Percentiles rank a stretch among this genome's conserved stretches.
Conservation (phyloP, 192 early-diverging fungal species). For the Cetraspora pellucida region DNA sequence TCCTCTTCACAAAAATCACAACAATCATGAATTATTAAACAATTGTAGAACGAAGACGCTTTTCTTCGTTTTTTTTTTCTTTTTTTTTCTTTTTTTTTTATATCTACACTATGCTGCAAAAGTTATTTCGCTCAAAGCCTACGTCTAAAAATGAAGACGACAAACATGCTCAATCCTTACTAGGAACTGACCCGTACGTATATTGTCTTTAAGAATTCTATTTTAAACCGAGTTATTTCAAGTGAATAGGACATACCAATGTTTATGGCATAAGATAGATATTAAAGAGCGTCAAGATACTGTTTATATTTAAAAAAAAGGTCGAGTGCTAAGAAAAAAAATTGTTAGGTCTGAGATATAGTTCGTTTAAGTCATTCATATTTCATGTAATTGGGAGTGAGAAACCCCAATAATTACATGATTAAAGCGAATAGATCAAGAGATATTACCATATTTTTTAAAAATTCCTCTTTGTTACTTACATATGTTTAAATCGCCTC, state of each 20-base stretch:
- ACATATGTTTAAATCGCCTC: background rate
- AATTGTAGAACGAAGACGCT: background rate
- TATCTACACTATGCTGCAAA: constrained; percentile 12
- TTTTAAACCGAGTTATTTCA: background rate
- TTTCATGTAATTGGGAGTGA: no score
- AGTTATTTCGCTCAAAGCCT: constrained; percentile 28
- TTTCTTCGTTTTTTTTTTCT: constrained; percentile 8
- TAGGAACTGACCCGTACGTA: constrained; percentile 28
- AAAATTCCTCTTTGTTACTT: background rate
- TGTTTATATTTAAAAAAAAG: no score
- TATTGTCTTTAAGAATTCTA: background rate
- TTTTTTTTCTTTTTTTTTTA: background rate
- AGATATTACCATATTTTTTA: background rate
- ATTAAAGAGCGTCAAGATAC: no score
- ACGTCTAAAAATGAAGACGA: constrained; percentile 12
- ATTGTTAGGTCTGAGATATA: no score
- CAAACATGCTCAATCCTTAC: constrained; percentile 21
- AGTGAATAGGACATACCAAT: background rate
- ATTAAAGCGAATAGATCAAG: no score
- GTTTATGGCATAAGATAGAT: background rate
- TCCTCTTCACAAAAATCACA: no score
- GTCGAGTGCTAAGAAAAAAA: no score
- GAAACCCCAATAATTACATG: no score
- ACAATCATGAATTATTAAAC: no score
- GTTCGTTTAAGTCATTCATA: no score